phyloP scores from a whole-genome alignment of 345 rosid species.

The Combretum micranthum region DNA sequence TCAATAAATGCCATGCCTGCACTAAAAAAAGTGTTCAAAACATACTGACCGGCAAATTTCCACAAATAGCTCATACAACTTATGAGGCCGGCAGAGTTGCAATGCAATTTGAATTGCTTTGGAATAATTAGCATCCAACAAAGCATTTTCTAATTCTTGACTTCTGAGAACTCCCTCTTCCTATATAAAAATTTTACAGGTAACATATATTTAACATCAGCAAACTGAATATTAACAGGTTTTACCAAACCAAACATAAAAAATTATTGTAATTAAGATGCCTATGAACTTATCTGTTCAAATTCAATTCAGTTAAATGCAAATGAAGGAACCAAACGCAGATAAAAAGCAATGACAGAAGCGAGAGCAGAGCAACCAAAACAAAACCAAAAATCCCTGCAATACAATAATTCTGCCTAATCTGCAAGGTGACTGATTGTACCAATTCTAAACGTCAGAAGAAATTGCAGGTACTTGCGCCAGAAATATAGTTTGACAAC shows the following conservation, averaged over 20 bases:
- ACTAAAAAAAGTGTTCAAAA: background rate
- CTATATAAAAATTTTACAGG: conserved; percentile 27
- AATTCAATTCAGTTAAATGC: too few species aligned
- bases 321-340: too few species aligned
- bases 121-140: conserved; percentile 62
- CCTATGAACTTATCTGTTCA: too few species aligned
- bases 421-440: too few species aligned
- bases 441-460: too few species aligned
- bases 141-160: conserved; percentile 87
- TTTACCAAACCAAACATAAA: background rate
- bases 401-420: too few species aligned
- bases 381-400: too few species aligned
- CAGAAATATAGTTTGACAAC: too few species aligned
- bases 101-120: conserved; percentile 84
- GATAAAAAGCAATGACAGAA: too few species aligned
- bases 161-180: conserved; percentile 70
- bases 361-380: too few species aligned
- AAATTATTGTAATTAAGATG: too few species aligned
- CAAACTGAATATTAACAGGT: background rate
- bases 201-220: background rate
- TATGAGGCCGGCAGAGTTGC: conserved; percentile 79
- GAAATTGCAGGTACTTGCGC: too few species aligned
- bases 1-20: conserved; percentile 7
- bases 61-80: conserved; percentile 63
- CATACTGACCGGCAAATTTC: conserved; percentile 61